Base-by-base conservation (phyloP, 768 basidiomycete genomes). In the Rhizopogon roseolus region DNA sequence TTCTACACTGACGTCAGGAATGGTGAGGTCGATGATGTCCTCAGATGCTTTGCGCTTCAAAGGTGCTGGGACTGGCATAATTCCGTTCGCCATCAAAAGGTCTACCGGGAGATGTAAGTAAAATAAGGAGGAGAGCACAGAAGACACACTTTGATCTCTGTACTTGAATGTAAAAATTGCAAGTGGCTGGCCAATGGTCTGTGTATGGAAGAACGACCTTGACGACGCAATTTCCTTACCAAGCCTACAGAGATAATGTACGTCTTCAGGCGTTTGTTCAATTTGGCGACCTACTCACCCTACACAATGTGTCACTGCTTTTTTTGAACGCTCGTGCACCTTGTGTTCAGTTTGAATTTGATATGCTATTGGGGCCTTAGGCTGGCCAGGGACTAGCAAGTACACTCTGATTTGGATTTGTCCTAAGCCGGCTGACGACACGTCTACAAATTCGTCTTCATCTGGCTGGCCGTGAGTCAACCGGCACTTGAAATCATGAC, bases 101-200 rank as follows among this genome's bases (percentile, higher is more conserved):
- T 53, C 67, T 68, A 41, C 16, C 29, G n/a, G 17, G 9, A 19
- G 38, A 0, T 8, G 39, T 1, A 39, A 53, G 38, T 22, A 19
- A 34, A 27, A 27, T 51, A 19, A 16, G 27, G 7, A 28, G 10
- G 5, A 22, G 25, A 37, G n/a, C 40, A 9, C 48, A 42, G n/a
- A 34, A 56, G 66, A 51, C 37, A 25, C 28, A 70, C 67, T 14
- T 22, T n/a, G 25, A 44, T 67, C 67, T 52, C 69, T 62, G 41
- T 70, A 70, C 25, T 53, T 70, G 57, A 68, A 68, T 34, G 60
- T 36, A 29, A 70, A 68, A n/a, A 58, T 64, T 19, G 38, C 63
- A 2, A 69, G 42, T 13, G 66, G 65, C 2, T 38, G 11, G 29
- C 41, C 55, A 49, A 50, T 41, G 32, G 2, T 3, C 38, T 38